These are phyloP conservation scores for Gynostemma pentaphyllum DNA, from an alignment of 306 rosid species.

Conservation along the genomic window DNA sequence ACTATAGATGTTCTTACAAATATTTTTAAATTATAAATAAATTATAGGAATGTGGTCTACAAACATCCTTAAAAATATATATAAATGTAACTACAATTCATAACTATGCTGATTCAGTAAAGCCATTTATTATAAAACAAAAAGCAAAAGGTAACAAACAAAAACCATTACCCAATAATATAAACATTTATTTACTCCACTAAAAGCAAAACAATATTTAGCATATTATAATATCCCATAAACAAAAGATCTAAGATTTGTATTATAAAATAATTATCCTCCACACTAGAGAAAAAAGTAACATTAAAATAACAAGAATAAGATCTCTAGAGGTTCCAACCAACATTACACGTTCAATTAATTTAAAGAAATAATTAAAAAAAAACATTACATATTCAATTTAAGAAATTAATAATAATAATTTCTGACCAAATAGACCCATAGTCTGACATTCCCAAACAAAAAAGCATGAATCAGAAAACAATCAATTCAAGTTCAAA, in stretches of 20 bases:
- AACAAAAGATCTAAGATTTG: neutral
- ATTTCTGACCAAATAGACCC: neutral
- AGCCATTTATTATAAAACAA: neutral
- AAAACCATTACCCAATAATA: neutral
- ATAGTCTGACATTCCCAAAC: neutral
- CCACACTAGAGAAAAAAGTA: neutral
- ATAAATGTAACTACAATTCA: too few species aligned
- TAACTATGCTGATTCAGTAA: too few species aligned
- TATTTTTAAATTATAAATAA: too few species aligned
- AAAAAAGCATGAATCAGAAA: neutral
- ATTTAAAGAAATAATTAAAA: too few species aligned
- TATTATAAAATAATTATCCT: neutral
- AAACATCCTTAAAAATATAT: too few species aligned
- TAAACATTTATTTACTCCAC: neutral
- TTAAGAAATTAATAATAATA: neutral
- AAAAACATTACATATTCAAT: neutral
- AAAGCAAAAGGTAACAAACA: neutral
- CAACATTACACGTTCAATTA: too few species aligned
- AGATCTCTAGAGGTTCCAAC: neutral
- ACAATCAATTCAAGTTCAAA: too few species aligned
- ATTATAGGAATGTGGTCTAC: too few species aligned
- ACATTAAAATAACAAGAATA: neutral
- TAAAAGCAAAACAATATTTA: neutral
- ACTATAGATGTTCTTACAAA: too few species aligned
- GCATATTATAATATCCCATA: neutral